Base-by-base conservation (phyloP, 1,284 basidiomycete genomes). In the Sparassis latifolia region DNA sequence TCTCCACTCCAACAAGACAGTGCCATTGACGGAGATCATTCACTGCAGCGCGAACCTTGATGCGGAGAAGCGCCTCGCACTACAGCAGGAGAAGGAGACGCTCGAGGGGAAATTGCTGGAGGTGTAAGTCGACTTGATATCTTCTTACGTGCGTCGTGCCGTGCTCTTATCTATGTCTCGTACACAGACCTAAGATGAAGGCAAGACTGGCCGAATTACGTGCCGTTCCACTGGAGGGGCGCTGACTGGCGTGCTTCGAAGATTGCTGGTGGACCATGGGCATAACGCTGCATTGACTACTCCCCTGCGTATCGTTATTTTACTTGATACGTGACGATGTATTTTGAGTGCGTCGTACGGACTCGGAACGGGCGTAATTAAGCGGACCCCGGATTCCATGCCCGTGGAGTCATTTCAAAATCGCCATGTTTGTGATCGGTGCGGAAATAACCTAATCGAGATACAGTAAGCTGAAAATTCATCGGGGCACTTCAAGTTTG, bases 51-150 rank as follows among this genome's bases (percentile, higher is more conserved):
- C 92, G 20, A 86, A 91, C 63, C 74, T 99, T 33, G 89, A 98
- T 62, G 90, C 93, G 6, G 92, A 97, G 70, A 90, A 87, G 68
- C 81, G 97, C 29, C 74, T 98, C 44, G 90, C 88, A 1, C 72
- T 98, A 47, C 93, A 97, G 69, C 92, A 96, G 66, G 94, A 97
- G 78, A 97, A 95, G 69, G 89, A 93, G 66, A 78, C 76, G 20
- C 64, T 94, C 42, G 89, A 92, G 62, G 74, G 84, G 33, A 92
- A 86, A 62, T 68, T 94, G 54, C 73, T 88, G 33, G 89, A 92
- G 68, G 84, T 93, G 82, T 88, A 64, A 72, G 84, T 60, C 33
- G 7, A 43, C 42, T 43, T 42, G 47, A n/a, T 38, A 33, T 37
- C 3, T 27, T 10, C 27, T 27, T 29, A 2, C 20, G 5, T 20